Evolutionary conservation across 1,139 yeast species (phyloP).

Genomic region (Petasospora fabianii): DNA sequence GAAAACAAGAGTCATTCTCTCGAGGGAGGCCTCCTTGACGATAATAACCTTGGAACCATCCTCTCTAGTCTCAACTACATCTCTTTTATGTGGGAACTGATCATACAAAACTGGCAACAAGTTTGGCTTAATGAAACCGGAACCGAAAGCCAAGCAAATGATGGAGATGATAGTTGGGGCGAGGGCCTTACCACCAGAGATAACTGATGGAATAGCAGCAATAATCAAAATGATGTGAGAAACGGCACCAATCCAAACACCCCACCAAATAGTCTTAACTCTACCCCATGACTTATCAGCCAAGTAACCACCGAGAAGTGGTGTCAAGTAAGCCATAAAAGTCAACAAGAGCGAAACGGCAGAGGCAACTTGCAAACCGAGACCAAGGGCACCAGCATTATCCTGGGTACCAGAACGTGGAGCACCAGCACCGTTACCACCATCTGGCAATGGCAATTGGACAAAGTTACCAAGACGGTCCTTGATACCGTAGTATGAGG

Average conservation of each 20-base stretch:
- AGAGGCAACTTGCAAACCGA: slow-evolving; percentile 64
- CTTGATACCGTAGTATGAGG: slow-evolving; percentile 55
- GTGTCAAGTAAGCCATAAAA: slow-evolving; percentile 81
- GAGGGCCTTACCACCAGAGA: slow-evolving; percentile 40
- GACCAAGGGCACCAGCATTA: slow-evolving; percentile 54
- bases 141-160: slow-evolving; percentile 68
- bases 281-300: slow-evolving; percentile 77
- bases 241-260: slow-evolving; percentile 54
- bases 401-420: slow-evolving; percentile 40
- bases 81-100: slow-evolving; percentile 57
- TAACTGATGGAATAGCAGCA: slow-evolving; percentile 66
- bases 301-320: slow-evolving; percentile 71
- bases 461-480: slow-evolving; percentile 79
- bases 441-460: slow-evolving; percentile 55
- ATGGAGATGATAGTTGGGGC: slow-evolving; percentile 57
- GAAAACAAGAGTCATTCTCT: slow-evolving; percentile 71
- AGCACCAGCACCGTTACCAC: slow-evolving; percentile 46
- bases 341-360: slow-evolving; percentile 75
- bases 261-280: slow-evolving; percentile 62
- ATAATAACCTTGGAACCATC: slow-evolving; percentile 66
- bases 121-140: slow-evolving; percentile 81
- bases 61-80: slow-evolving; percentile 55
- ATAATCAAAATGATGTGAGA: slow-evolving; percentile 65
- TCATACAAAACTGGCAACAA: slow-evolving; percentile 79
- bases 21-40: slow-evolving; percentile 68